These are phyloP conservation scores for Dothideomycetes sp. DNA, from an alignment of 2,329 filamentous ascomycete species.

Conservation along the genomic window DNA sequence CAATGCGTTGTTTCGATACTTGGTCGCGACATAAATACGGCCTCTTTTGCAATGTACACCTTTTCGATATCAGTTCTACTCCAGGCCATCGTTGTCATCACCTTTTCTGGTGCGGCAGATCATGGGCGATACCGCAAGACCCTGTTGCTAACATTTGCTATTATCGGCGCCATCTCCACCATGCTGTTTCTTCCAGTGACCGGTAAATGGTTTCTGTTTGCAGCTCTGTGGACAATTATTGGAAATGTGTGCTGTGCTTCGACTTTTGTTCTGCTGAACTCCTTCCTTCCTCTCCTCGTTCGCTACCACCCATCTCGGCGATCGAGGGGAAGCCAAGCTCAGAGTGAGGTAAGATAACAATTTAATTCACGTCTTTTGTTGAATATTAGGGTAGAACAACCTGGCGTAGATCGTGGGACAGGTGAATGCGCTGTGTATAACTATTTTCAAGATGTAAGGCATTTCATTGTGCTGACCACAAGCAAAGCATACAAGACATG, in stretches of 20 bases:
- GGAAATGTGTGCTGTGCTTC: constrained; percentile 92
- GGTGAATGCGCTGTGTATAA: too few relatives aligned
- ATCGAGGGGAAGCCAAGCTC: too few relatives aligned
- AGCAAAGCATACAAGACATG: too few relatives aligned
- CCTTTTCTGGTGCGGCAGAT: constrained; percentile 91
- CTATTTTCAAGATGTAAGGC: too few relatives aligned
- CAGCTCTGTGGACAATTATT: constrained; percentile 73
- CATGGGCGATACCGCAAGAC: constrained; percentile 83
- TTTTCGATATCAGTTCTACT: constrained; percentile 86
- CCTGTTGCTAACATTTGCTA: constrained; percentile 74
- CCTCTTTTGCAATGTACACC: constrained; percentile 96
- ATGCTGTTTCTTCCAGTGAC: constrained; percentile 80
- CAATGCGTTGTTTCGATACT: constrained; percentile 78
- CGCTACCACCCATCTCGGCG: constrained; percentile 60
- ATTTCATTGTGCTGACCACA: too few relatives aligned
- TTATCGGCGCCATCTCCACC: constrained; percentile 66
- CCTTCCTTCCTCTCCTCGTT: constrained; percentile 83
- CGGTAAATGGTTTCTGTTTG: constrained; percentile 66
- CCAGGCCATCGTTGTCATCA: constrained; percentile 84
- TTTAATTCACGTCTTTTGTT: too few relatives aligned
- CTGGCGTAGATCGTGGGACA: too few relatives aligned
- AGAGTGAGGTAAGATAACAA: too few relatives aligned
- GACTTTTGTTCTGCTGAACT: constrained; percentile 91
- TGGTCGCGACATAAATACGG: constrained; percentile 83
- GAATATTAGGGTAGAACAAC: too few relatives aligned